Evolutionary conservation across 208 protist genomes (phyloP).

Genomic region (Leishmania guyanensis): DNA sequence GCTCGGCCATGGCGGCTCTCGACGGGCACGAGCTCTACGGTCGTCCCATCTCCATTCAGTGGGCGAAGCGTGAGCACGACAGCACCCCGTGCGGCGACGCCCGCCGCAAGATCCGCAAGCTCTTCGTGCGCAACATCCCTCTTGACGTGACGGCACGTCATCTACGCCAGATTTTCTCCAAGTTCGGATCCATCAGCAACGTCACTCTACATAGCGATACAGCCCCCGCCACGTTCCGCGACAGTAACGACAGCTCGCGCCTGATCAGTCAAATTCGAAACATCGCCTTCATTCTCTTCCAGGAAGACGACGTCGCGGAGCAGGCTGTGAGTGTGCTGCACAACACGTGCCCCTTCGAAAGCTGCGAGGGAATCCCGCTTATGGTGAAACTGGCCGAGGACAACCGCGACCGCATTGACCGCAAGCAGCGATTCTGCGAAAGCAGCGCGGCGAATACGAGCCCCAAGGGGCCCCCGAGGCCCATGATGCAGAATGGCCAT

Average conservation of each 20-base stretch:
- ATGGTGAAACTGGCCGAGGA: slow-evolving; percentile 76
- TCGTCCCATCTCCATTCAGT: slow-evolving; percentile 73
- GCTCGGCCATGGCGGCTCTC: slow-evolving; percentile 49
- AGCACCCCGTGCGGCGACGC: slow-evolving; percentile 68
- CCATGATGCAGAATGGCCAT: slow-evolving; percentile 4
- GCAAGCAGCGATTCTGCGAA: slow-evolving; percentile 29
- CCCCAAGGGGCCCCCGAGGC: neutral
- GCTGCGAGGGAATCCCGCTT: slow-evolving; percentile 58
- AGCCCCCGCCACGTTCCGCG: slow-evolving; percentile 25
- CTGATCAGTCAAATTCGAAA: slow-evolving; percentile 35
- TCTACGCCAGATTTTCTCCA: slow-evolving; percentile 48
- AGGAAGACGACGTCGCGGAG: slow-evolving; percentile 59
- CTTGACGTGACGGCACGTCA: slow-evolving; percentile 46
- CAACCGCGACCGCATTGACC: slow-evolving; percentile 54
- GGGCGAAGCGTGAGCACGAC: slow-evolving; percentile 84
- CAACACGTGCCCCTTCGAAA: slow-evolving; percentile 64
- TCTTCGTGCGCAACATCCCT: slow-evolving; percentile 89
- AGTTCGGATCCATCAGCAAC: slow-evolving; percentile 57
- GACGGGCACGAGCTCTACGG: slow-evolving; percentile 55
- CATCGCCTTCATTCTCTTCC: slow-evolving; percentile 82
- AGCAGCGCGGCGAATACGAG: neutral
- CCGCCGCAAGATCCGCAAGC: slow-evolving; percentile 68
- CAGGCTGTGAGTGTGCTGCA: slow-evolving; percentile 52
- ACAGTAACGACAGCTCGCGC: slow-evolving; percentile 11
- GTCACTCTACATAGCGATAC: slow-evolving; percentile 79